phyloP scores from a whole-genome alignment of 768 basidiomycete species.

The Xerocomus brunneocitrinus region DNA sequence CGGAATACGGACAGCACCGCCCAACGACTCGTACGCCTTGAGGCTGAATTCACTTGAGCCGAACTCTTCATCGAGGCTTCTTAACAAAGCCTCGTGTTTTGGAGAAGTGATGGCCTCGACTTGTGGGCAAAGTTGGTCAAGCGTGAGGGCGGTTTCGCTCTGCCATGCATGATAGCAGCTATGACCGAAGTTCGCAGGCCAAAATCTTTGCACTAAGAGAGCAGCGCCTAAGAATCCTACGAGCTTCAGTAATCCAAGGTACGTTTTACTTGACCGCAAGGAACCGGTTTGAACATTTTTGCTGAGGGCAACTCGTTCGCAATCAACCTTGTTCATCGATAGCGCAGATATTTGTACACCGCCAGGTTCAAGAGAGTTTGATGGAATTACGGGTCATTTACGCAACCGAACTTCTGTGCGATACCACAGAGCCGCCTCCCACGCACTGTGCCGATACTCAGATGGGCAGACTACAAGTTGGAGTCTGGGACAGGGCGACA shows the following conservation, averaged over 20 bases:
- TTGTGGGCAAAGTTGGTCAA: conserved; percentile 27
- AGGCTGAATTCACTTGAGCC: conserved; percentile 23
- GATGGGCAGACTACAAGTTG: too few relatives aligned
- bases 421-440: too few relatives aligned
- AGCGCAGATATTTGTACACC: too few relatives aligned
- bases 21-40: conserved; percentile 30
- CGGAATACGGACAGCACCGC: conserved; percentile 35
- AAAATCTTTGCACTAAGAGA: conserved; percentile 7
- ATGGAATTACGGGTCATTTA: too few relatives aligned
- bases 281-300: neutral
- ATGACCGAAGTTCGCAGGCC: neutral
- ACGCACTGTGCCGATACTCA: too few relatives aligned
- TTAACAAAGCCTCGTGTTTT: conserved; percentile 15
- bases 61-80: conserved; percentile 24
- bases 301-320: conserved; percentile 4
- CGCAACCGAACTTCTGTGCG: too few relatives aligned
- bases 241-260: neutral
- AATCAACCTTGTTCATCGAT: conserved; percentile 7
- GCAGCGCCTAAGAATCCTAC: conserved; percentile 8
- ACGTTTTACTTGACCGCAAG: neutral
- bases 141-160: neutral
- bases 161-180: neutral
- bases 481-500: too few relatives aligned
- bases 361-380: too few relatives aligned
- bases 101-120: conserved; percentile 12